Evolutionary conservation across 345 rosid species (phyloP), one percentile per base, ranked within the genome.

Genomic region (Lagerstroemia speciosa): DNA sequence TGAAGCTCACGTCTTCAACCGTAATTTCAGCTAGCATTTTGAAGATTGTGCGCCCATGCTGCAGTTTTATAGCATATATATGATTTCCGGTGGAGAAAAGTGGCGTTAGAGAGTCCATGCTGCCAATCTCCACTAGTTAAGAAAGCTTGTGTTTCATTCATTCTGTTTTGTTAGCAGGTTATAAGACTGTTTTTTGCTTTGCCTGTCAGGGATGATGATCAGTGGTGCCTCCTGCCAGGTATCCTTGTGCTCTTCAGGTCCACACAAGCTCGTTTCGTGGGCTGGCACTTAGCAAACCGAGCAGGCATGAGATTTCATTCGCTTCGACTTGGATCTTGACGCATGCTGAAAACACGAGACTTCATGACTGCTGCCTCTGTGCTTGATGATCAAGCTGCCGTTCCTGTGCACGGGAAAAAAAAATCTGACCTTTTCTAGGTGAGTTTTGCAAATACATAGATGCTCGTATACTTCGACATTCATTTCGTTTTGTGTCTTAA

Each of bases 201-300:
- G 22, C 27, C 22, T 53, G 29, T 67, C 85, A 91, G 97, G 66
- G 97, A 89, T 66, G 96, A 84, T 52, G 87, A 88, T 68, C 80
- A 84, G 65, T 94, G 99, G 99, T 94, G 99, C 97, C 78, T 91
- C 40, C 78, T 94, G 80, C 95, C 96, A 33, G 84, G 91, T 6
- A 46, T 84, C 46, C 93, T 94, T 31, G 62, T 87, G 63, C 66
- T 88, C 68, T 77, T 85, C 75, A 91, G 91, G 83, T 69, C 87
- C 3, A 62, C 83, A 68, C 99, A 94, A 80, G 97, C 96, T 71
- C 91, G 90, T 52, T 78, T 94, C 33, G 81, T 89, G 3, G 93
- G 89, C 74, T 86, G 96, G 95, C 97, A 89, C 71, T 83, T 91
- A 22, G 99, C 96, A 19, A 94, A 94, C 83, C 84, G 89, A 6